These are phyloP conservation scores for Ceratocystis cubensis DNA, from an alignment of 2,329 filamentous ascomycete genomes.

Conservation along the genomic window DNA sequence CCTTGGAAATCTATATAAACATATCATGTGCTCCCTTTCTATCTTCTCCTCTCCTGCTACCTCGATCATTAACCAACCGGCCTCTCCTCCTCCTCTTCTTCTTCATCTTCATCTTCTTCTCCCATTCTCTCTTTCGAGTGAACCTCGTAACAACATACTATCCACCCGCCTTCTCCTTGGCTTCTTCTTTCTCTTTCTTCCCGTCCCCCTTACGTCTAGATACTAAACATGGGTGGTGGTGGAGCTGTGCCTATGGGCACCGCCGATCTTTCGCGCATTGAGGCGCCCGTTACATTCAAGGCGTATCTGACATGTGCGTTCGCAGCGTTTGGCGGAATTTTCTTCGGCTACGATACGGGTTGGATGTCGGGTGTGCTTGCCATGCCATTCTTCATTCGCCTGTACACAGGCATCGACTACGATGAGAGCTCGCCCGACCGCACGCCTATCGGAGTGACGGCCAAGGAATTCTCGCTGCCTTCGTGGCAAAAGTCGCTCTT, in stretches of 20 bases:
- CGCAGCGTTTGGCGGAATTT: constrained; percentile 59
- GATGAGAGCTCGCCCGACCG: constrained; percentile 35
- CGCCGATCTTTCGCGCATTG: constrained; percentile 45
- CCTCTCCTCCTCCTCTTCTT: not conserved
- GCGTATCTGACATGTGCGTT: constrained; percentile 59
- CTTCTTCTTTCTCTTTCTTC: not conserved
- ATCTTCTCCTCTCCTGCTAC: not conserved
- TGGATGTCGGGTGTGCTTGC: constrained; percentile 57
- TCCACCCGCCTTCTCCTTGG: not conserved
- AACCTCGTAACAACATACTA: not conserved
- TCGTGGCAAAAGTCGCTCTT: constrained; percentile 42
- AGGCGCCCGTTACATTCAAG: constrained; percentile 56
- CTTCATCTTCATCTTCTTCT: not conserved
- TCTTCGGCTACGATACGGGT: constrained; percentile 69
- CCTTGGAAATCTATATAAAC: constrained; percentile 5
- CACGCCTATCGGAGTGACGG: constrained; percentile 28
- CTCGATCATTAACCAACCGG: not conserved
- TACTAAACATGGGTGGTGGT: constrained; percentile 17
- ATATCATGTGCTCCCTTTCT: constrained; percentile 2
- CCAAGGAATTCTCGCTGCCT: constrained; percentile 22
- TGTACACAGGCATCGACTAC: constrained; percentile 28
- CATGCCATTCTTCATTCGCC: constrained; percentile 38
- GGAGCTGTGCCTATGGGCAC: constrained; percentile 25
- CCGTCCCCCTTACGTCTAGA: not conserved
- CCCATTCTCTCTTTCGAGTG: not conserved